These are phyloP conservation scores for Solanum arcanum DNA, from an alignment of 257 asterid species.

Conservation along the genomic window DNA sequence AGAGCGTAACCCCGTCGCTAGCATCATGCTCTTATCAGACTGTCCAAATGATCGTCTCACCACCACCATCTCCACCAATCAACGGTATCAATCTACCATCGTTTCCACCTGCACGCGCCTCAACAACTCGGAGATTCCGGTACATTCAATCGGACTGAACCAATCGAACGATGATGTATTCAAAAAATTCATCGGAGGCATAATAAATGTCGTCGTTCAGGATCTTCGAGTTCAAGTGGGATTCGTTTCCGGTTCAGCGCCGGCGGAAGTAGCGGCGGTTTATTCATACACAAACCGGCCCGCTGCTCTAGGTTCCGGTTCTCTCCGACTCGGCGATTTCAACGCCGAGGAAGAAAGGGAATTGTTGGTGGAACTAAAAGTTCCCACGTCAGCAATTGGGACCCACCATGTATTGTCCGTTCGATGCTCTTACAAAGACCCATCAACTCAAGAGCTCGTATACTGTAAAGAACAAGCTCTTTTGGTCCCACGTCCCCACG, in stretches of 20 bases:
- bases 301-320: conserved; percentile 42
- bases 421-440: conserved; percentile 73
- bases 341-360: conserved; percentile 75
- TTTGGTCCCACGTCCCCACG: conserved; percentile 59
- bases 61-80: background rate
- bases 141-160: conserved; percentile 43
- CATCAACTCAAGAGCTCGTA: conserved; percentile 63
- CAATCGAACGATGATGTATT: conserved; percentile 18
- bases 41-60: conserved; percentile 25
- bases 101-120: conserved; percentile 58
- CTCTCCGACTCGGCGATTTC: conserved; percentile 60
- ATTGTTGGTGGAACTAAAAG: conserved; percentile 63
- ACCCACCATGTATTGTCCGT: conserved; percentile 79
- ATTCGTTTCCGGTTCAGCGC: conserved; percentile 42
- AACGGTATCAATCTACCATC: conserved; percentile 5
- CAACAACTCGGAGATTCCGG: conserved; percentile 39
- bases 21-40: conserved; percentile 61
- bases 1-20: conserved; percentile 54
- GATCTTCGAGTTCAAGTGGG: conserved; percentile 58
- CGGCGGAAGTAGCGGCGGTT: conserved; percentile 55
- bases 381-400: conserved; percentile 56
- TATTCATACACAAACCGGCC: conserved; percentile 46
- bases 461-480: conserved; percentile 54
- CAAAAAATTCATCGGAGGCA: conserved; percentile 28
- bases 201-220: conserved; percentile 40